phyloP scores from a whole-genome alignment of 2,329 filamentous ascomycete species.

The Metarhizium guizhouense region DNA sequence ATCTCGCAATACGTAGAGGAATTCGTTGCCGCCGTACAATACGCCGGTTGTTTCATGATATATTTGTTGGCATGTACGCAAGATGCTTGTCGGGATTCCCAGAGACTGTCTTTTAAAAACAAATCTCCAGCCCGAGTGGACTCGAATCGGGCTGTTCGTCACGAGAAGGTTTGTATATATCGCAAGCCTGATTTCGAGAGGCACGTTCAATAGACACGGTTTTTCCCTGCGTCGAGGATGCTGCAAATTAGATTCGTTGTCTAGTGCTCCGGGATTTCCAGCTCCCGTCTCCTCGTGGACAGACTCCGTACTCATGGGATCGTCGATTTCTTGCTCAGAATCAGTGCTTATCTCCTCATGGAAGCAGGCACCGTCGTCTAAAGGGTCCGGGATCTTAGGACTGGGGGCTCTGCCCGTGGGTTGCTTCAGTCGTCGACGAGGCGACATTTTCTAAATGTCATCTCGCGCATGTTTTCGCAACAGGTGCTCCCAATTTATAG shows the following conservation, averaged over 20 bases:
- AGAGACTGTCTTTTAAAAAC: conserved; percentile 20
- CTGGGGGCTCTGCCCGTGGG: not conserved
- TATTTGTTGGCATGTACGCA: conserved; percentile 25
- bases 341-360: not conserved
- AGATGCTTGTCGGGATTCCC: conserved; percentile 25
- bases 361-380: not conserved
- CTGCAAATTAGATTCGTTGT: not conserved
- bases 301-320: not conserved
- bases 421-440: not conserved
- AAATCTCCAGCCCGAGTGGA: conserved; percentile 24
- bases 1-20: conserved; percentile 38
- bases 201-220: conserved; percentile 9
- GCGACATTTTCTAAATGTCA: not conserved
- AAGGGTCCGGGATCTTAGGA: not conserved
- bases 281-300: not conserved
- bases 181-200: conserved; percentile 19
- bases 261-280: not conserved
- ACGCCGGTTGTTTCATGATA: conserved; percentile 28
- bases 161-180: conserved; percentile 25
- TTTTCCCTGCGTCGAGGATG: no score
- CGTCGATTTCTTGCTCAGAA: not conserved
- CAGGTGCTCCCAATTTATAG: not conserved
- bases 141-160: conserved; percentile 20
- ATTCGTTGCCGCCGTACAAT: conserved; percentile 39
- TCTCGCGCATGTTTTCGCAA: not conserved